Percentiles rank a stretch among this genome's conserved stretches.
These are phyloP conservation scores for Helichrysum umbraculigerum DNA, from an alignment of 129 eudicot genomes.

Conservation along the genomic window DNA sequence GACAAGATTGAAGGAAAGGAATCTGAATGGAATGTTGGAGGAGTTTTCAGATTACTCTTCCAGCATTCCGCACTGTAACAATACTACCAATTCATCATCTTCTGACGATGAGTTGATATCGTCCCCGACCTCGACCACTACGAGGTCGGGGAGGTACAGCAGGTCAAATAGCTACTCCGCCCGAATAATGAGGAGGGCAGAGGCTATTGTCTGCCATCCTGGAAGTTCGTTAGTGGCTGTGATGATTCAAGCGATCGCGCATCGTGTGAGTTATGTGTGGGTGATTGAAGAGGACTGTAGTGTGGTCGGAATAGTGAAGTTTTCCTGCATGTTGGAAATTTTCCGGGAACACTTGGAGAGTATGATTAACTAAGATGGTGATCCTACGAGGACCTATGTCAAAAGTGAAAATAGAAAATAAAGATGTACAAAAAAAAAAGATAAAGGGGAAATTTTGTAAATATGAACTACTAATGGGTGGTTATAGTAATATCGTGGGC, in stretches of 20 bases:
- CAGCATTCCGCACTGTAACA: slow-evolving; percentile 21
- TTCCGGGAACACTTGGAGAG: slow-evolving; percentile 54
- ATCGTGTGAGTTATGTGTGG: slow-evolving; percentile 81
- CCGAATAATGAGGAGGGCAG: slow-evolving; percentile 58
- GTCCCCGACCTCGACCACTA: slow-evolving; percentile 30
- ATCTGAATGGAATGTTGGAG: slow-evolving; percentile 55
- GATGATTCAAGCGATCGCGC: slow-evolving; percentile 81
- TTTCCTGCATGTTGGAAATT: slow-evolving; percentile 60
- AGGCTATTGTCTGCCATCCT: slow-evolving; percentile 65
- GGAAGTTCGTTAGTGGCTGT: slow-evolving; percentile 86
- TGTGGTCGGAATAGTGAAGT: slow-evolving; percentile 71
- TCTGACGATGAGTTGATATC: slow-evolving; percentile 44
- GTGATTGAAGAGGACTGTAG: slow-evolving; percentile 72
- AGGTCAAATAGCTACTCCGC: slow-evolving; percentile 59
- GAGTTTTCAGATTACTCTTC: slow-evolving; percentile 37
- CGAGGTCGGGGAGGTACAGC: slow-evolving; percentile 38
- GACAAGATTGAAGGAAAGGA: slow-evolving; percentile 52
- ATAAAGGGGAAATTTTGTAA: slow-evolving; percentile 17
- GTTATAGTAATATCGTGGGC: slow-evolving; percentile 7
- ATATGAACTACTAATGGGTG: slow-evolving; percentile 17
- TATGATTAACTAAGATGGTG: slow-evolving; percentile 32
- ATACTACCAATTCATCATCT: slow-evolving; percentile 29
- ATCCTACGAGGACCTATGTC: not conserved
- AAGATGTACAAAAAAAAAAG: not conserved
- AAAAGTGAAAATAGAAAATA: not conserved